Base-by-base conservation (phyloP, 2,329 filamentous ascomycete species). In the Bipolaris zeicola region DNA sequence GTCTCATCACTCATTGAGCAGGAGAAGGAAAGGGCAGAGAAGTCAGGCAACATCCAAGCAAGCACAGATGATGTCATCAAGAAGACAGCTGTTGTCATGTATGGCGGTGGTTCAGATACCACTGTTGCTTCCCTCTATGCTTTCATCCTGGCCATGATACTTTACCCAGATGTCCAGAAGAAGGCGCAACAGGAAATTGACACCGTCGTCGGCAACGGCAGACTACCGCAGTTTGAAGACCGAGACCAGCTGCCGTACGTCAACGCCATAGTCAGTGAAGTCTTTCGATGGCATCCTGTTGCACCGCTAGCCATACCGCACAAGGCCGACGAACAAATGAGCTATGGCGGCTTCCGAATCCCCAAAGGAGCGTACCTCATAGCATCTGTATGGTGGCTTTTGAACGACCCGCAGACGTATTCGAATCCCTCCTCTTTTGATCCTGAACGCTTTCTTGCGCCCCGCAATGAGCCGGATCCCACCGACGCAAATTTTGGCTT, bases 121-220 rank as follows among this genome's bases (percentile, higher is more conserved):
- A 43, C 39, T 43, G 20, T 26, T 24, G 20, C 39, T 3, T 43
- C 39, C 10, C n/a, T 48, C 7, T 22, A 48, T 6, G 18, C 34
- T 6, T 48, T 48, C 5, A 13, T 48, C 7, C 22, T 48, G 4
- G 46, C 46, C 4, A 24, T 38, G n/a, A 13, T 38, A 6, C 7
- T 24, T 8, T 39, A 13, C 20, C 46, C 46, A 2, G 47, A 50
- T 8, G 37, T 31, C 4, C 37, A 42, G 11, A 20, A 20, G 3
- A 41, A 41, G n/a, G 47, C 47, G 4, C 47, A 41, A 20, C 3
- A 42, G 10, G 47, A 50, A 18, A 41, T 50, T 6, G 47, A 50
- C 2, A 14, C n/a, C 6, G 47, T 50, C 10, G 14, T 50, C 26
- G 47, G 47, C 6, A 6, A 6, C 26, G 13, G 7, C 10, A 26